Percentiles rank a stretch among this genome's conserved stretches.
Conservation (phyloP, 2,329 filamentous ascomycete genomes). For the Emergomyces orientalis region DNA sequence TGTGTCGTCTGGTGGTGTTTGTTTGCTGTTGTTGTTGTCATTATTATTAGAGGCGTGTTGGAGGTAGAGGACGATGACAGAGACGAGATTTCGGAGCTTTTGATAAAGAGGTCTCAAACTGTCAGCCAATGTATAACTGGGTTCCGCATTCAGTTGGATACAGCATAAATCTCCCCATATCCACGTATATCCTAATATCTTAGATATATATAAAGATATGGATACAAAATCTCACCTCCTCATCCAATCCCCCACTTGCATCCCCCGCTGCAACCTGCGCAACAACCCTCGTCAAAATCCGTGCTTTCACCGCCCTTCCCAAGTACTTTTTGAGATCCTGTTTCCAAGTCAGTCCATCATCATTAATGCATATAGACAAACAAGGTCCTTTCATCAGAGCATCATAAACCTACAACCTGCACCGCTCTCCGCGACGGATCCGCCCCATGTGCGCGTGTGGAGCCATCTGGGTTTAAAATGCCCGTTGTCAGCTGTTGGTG, state of each 20-base stretch:
- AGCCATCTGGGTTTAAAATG: conserved; percentile 34
- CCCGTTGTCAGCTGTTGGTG: conserved; percentile 32
- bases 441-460: conserved; percentile 26
- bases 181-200: not conserved
- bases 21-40: conserved; percentile 5
- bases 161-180: not conserved
- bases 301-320: conserved; percentile 25
- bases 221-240: not conserved
- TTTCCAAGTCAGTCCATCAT: not conserved
- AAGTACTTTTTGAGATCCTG: conserved; percentile 31
- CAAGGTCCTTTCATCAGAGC: not conserved
- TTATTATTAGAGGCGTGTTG: conserved; percentile 18
- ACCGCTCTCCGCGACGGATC: conserved; percentile 25
- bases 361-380: not conserved
- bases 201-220: not conserved
- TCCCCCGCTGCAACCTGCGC: conserved; percentile 26
- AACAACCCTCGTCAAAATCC: conserved; percentile 27
- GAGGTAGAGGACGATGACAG: conserved; percentile 32
- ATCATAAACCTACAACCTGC: conserved; percentile 25
- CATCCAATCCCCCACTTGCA: conserved; percentile 18
- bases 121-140: not conserved
- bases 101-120: not conserved
- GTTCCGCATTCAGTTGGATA: not conserved
- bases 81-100: conserved; percentile 29
- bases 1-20: conserved; percentile 16